Evolutionary conservation across 139 green algal genomes (phyloP), one percentile per base, ranked within the genome.

Genomic region (Eudorina sp.): DNA sequence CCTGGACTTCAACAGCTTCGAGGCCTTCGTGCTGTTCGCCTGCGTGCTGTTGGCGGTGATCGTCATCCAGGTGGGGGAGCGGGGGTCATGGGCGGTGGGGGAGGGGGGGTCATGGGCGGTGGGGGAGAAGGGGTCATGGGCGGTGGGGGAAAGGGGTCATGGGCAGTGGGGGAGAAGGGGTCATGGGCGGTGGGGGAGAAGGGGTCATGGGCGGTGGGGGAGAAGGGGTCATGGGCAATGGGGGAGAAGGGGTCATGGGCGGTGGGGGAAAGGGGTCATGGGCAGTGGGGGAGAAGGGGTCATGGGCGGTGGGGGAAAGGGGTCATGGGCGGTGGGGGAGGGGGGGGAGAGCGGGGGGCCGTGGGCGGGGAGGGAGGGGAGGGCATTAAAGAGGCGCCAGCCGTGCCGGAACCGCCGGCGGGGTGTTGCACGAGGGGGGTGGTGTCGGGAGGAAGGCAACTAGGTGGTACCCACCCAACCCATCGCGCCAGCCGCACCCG

Each of bases 1-100:
- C 90, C 93, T 97, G 31, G 94, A 97, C 91, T 95, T 97, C 90
- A 94, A 95, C 73, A 62, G 53, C 7, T 91, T 91, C 29, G 87
- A 90, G 91, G 93, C 95, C 0, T 84, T 90, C 11, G 93, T 94
- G 41, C 88, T 97, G 55, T 96, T 97, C 64, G 79, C 92, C 34
- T 94, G 89, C 73, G 95, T 96, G 43, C 72, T 97, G 83, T 87
- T 95, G 72, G 84, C 92, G 43, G 64, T 90, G 16, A 29, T 88
- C 34, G 66, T 89, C 8, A 29, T 92, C 27, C 89, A 92, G 83
- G 76, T 88, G 25, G 80, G 4, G 43, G n/a, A 41, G 3, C 4
- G 70, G n/a, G 53, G 3, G 6, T 29, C 29, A 62, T 46, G 74
- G 13, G 48, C 31, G 16, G 75, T 46, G 29, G 2, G 14, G 41